phyloP scores from a whole-genome alignment of 768 basidiomycete species.

The Xanthoconium purpureum region DNA sequence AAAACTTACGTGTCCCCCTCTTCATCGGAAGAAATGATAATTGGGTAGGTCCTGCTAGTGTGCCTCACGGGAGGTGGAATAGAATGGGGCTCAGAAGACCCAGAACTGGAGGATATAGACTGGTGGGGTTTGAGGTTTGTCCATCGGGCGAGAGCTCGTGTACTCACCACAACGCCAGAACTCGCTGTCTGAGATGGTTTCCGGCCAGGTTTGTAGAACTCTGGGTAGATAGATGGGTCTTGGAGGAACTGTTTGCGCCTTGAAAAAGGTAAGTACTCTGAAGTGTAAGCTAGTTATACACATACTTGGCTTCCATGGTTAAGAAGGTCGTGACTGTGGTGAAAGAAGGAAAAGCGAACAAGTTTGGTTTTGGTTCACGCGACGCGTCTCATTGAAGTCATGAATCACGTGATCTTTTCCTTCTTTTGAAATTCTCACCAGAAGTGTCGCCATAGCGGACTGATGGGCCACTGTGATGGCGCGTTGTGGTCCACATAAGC shows the following conservation, averaged over 20 bases:
- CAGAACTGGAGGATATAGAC: constrained; percentile 27
- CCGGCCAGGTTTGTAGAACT: constrained; percentile 27
- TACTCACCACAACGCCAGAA: constrained; percentile 24
- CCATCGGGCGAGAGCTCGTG: background rate
- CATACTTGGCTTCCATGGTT: constrained; percentile 30
- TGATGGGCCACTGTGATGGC: no score
- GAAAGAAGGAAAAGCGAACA: background rate
- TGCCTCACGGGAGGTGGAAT: constrained; percentile 4
- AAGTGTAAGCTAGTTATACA: no score
- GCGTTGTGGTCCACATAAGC: no score
- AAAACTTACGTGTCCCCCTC: constrained; percentile 16
- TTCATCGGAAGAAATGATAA: constrained; percentile 35
- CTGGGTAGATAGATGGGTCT: constrained; percentile 28
- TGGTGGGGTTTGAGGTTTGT: constrained; percentile 1
- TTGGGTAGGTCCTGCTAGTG: constrained; percentile 5
- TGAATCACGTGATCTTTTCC: constrained; percentile 15
- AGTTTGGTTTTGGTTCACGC: constrained; percentile 10
- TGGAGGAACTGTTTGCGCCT: constrained; percentile 29
- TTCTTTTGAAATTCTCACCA: no score
- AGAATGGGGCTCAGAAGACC: constrained; percentile 21
- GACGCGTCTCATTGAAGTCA: constrained; percentile 22
- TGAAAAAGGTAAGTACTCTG: background rate
- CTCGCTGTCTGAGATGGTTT: constrained; percentile 5
- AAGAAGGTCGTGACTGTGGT: background rate
- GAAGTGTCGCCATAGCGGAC: no score